Percentiles rank a stretch among this genome's conserved stretches.
Evolutionary conservation across 2,329 filamentous ascomycete genomes (phyloP).

Genomic region (Harringtonia lauricola): DNA sequence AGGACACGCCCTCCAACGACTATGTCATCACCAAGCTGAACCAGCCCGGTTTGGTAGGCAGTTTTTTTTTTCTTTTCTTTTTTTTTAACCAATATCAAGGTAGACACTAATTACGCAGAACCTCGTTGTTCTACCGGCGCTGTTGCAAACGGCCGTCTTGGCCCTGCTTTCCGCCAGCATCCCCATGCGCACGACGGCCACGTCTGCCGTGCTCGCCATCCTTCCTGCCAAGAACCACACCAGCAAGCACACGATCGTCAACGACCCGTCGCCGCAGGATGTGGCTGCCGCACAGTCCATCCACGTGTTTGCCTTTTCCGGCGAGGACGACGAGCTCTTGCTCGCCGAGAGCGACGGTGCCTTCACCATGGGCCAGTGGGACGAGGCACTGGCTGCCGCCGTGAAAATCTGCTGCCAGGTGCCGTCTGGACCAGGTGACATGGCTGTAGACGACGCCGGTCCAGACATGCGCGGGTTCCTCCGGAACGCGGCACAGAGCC

Average conservation of each 20-base stretch:
- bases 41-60: constrained; percentile 45
- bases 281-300: constrained; percentile 55
- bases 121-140: constrained; percentile 66
- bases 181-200: constrained; percentile 63
- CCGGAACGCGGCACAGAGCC: constrained; percentile 46
- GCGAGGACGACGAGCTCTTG: constrained; percentile 58
- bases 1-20: constrained; percentile 56
- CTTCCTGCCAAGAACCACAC: constrained; percentile 35
- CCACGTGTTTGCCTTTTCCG: constrained; percentile 79
- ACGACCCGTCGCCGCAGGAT: constrained; percentile 52
- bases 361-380: constrained; percentile 70
- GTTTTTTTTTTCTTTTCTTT: background rate
- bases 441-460: constrained; percentile 33
- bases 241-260: constrained; percentile 26
- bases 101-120: no score
- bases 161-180: constrained; percentile 74
- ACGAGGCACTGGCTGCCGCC: constrained; percentile 54
- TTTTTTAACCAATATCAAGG: no score
- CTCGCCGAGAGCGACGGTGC: constrained; percentile 71
- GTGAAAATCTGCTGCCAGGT: constrained; percentile 49
- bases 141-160: constrained; percentile 70
- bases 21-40: constrained; percentile 48
- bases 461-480: constrained; percentile 48
- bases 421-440: constrained; percentile 21
- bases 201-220: constrained; percentile 54